Evolutionary conservation across 225 moss, liverwort and hornwort genomes (phyloP).

Genomic region (Pleurozium schreberi): DNA sequence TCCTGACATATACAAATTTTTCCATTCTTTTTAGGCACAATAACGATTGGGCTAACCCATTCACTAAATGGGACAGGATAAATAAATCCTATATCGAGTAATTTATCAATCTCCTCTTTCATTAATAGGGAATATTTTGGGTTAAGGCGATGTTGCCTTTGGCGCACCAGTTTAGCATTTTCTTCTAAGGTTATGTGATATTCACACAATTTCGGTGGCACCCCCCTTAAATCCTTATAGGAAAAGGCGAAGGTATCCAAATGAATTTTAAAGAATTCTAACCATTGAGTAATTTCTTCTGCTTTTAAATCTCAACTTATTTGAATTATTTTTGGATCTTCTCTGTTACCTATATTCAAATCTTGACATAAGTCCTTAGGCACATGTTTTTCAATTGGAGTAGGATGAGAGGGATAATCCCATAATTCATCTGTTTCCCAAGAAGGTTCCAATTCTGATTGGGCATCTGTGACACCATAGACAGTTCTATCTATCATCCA

Average conservation of each 20-base stretch:
- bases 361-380: accelerated
- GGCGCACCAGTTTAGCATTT: background rate
- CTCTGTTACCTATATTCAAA: background rate
- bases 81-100: background rate
- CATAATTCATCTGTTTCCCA: background rate
- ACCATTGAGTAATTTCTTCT: background rate
- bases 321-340: background rate
- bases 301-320: background rate
- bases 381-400: background rate
- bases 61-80: background rate
- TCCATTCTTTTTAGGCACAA: background rate
- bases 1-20: background rate
- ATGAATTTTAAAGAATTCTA: background rate
- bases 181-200: background rate
- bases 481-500: accelerated
- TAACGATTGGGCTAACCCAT: background rate
- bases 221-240: background rate
- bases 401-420: background rate
- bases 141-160: background rate
- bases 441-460: background rate
- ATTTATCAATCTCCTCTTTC: background rate
- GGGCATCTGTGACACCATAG: accelerated
- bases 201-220: accelerated
- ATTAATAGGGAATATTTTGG: background rate
- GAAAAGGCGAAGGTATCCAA: background rate